phyloP scores from a whole-genome alignment of 305 asterid species.

The Fraxinus baroniana region DNA sequence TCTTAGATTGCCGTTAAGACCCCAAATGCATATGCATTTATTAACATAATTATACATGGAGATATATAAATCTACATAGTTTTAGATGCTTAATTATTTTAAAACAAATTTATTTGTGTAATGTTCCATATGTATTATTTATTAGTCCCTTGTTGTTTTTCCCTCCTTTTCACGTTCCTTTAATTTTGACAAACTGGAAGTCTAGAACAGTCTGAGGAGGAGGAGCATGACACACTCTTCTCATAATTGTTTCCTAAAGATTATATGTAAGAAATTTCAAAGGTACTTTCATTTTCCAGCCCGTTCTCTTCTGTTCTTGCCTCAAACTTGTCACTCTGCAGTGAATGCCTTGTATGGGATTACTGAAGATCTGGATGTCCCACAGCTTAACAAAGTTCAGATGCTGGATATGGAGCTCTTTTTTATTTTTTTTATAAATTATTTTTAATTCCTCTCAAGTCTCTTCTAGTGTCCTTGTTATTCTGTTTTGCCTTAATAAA shows the following conservation, averaged over 20 bases:
- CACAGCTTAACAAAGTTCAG: not conserved
- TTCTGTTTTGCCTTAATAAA: not conserved
- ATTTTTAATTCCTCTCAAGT: not conserved
- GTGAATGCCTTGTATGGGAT: not conserved
- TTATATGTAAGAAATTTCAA: not conserved
- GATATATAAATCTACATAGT: not conserved
- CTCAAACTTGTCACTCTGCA: not conserved
- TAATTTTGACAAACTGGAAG: not conserved
- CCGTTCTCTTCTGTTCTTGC: not conserved
- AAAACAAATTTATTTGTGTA: not conserved
- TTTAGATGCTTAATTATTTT: not conserved
- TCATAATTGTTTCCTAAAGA: not conserved
- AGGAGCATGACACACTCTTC: not conserved
- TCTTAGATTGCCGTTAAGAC: not conserved
- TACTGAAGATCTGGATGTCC: not conserved
- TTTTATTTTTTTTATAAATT: not conserved
- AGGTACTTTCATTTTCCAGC: not conserved
- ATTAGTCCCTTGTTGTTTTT: not conserved
- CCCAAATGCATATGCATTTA: not conserved
- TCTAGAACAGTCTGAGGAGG: not conserved
- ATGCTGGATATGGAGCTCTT: not conserved
- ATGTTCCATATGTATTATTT: conserved; percentile 6
- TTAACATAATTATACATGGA: not conserved
- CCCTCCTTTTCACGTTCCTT: not conserved
- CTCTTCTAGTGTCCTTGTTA: not conserved